These are phyloP conservation scores for Colletotrichum tanaceti DNA, from an alignment of 2,329 filamentous ascomycete genomes.

Conservation along the genomic window DNA sequence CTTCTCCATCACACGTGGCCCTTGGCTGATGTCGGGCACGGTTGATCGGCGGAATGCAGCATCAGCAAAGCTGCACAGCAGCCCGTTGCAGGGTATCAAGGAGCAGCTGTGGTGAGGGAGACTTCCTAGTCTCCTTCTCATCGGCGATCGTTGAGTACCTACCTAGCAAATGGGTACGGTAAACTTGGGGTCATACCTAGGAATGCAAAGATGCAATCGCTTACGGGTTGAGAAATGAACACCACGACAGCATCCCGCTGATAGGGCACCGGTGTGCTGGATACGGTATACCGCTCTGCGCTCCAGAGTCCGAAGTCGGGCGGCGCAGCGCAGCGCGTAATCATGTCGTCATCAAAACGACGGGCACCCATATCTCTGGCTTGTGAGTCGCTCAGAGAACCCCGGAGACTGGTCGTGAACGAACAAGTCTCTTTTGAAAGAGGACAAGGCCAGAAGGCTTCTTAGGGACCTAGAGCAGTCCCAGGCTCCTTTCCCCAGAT, in stretches of 20 bases:
- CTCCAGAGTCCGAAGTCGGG: background rate
- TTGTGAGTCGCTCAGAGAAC: background rate
- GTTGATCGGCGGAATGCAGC: background rate
- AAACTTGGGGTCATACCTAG: too few relatives aligned
- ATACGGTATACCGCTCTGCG: too few relatives aligned
- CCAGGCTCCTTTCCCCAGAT: too few relatives aligned
- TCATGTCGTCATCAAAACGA: background rate
- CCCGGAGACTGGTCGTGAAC: background rate
- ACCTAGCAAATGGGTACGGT: background rate
- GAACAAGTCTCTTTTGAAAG: background rate
- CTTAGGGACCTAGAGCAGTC: too few relatives aligned
- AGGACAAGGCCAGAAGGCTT: too few relatives aligned
- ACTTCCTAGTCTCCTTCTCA: background rate
- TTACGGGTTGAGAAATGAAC: too few relatives aligned
- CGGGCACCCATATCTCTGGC: background rate
- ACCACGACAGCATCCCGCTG: background rate
- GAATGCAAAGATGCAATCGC: too few relatives aligned
- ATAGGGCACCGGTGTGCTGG: background rate
- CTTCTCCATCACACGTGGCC: background rate
- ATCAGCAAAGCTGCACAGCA: background rate
- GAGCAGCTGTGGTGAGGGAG: background rate
- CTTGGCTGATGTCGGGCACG: background rate
- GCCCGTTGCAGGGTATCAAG: background rate
- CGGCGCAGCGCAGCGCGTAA: background rate
- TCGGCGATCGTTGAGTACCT: background rate